Evolutionary conservation across 2,329 filamentous ascomycete species (phyloP), one percentile per base, ranked within the genome.

Genomic region (Zymoseptoria pseudotritici): DNA sequence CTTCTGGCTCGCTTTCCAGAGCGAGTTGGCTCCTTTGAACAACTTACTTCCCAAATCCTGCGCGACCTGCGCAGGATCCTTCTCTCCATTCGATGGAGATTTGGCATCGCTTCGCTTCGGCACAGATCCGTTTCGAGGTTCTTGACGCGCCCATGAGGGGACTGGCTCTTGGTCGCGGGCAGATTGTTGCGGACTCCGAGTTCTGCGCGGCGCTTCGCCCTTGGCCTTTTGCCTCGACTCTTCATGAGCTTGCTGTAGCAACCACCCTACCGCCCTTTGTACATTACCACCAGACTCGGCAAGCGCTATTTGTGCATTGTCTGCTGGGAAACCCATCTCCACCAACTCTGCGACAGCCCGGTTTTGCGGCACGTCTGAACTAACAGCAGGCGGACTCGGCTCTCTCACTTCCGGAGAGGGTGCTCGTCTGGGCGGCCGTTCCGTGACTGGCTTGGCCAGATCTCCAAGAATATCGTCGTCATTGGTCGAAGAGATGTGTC

Each of bases 1-100:
- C 75, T 96, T 99, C 71, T 92, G 90, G 0, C 93, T 87, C 2
- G 89, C 90, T 72, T 96, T 99, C 94, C 94, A 99, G 0, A 97
- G 77, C 0, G 90, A 93, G 66, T 95, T 96, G 1, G 94, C 94
- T 2, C 92, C 94, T 73, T 99, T 99, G 74, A 97, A 86, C 11
- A 99, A 76, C 63, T 83, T 95, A 52, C 79, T 90, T 0, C 94
- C 90, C 70, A 97, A 81, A 36, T 92, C 88, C 5, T 90, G 86
- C 2, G 93, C 93, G 51, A 88, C 83, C 70, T 93, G 91, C 17
- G 90, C 80, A 58, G 96, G 81, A 67, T 97, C 93, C 57, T 81
- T 85, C 1, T 91, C 89, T 9, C 79, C 80, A 54, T 62, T 63
- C 2, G 67, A 65, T 3, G 83, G 83, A 1, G 86, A 85, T 60